phyloP scores from a whole-genome alignment of 768 basidiomycete genomes.

The Tulasnella sp. region DNA sequence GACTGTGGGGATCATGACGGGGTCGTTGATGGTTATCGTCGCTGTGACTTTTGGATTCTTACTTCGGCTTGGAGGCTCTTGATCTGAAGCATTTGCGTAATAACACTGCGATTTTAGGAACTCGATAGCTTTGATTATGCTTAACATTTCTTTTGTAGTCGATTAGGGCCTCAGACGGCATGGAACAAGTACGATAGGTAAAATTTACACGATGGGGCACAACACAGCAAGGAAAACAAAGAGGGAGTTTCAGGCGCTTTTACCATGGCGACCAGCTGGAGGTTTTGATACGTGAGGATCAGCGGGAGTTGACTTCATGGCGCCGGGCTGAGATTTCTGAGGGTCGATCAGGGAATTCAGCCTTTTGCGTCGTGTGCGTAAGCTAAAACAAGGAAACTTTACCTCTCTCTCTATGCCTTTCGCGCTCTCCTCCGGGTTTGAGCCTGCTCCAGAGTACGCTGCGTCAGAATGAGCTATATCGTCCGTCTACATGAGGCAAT shows the following conservation, averaged over 20 bases:
- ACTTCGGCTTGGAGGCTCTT: slow-evolving; percentile 24
- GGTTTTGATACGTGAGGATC: slow-evolving; percentile 6
- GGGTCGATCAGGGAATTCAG: not conserved
- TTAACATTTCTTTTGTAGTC: too few relatives aligned
- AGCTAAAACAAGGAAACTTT: not conserved
- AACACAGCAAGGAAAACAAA: not conserved
- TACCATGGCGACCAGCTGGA: not conserved
- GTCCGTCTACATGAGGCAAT: not conserved
- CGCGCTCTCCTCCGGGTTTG: slow-evolving; percentile 1
- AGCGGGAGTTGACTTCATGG: not conserved
- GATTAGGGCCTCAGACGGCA: too few relatives aligned
- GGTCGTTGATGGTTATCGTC: slow-evolving; percentile 31
- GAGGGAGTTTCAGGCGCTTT: not conserved
- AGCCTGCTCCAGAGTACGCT: not conserved
- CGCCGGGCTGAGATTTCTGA: not conserved
- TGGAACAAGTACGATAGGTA: too few relatives aligned
- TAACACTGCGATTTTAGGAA: too few relatives aligned
- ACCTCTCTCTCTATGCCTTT: slow-evolving; percentile 5
- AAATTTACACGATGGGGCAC: too few relatives aligned
- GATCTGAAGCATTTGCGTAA: too few relatives aligned
- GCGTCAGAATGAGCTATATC: slow-evolving; percentile 10
- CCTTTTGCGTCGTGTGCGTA: not conserved
- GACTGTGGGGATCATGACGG: slow-evolving; percentile 32
- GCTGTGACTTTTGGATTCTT: slow-evolving; percentile 35
- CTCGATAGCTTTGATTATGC: too few relatives aligned